Percentiles rank a stretch among this genome's conserved stretches.
Evolutionary conservation across 768 basidiomycete species (phyloP).

Genomic region (Coprinellus aureogranulatus): DNA sequence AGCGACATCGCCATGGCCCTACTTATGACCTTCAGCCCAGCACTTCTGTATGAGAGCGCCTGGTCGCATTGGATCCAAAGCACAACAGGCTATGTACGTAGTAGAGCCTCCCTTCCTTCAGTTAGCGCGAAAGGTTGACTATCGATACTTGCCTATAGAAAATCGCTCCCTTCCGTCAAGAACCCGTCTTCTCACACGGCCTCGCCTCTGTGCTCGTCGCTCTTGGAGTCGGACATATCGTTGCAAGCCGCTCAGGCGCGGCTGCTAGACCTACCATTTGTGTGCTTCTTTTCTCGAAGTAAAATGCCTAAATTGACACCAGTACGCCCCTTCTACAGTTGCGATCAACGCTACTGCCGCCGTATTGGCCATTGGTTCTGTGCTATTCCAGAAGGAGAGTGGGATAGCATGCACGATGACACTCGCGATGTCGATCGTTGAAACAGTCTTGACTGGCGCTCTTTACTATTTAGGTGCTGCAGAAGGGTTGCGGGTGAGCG

Average conservation of each 20-base stretch:
- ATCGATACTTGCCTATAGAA: no score
- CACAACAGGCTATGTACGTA: not conserved
- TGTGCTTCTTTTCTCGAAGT: no score
- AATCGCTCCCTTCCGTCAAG: not conserved
- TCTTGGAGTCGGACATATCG: not conserved
- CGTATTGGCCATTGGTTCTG: not conserved
- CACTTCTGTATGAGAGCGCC: not conserved
- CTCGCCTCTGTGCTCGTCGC: not conserved
- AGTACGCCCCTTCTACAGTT: no score
- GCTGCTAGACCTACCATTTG: not conserved
- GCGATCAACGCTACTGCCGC: not conserved
- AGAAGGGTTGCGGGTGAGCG: no score
- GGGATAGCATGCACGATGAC: slow-evolving; percentile 2
- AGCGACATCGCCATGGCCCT: not conserved
- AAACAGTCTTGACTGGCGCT: not conserved
- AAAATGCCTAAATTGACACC: no score
- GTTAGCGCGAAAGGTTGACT: no score
- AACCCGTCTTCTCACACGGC: not conserved
- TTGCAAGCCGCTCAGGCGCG: not conserved
- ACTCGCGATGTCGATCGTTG: not conserved
- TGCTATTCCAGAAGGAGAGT: not conserved
- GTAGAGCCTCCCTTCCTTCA: no score
- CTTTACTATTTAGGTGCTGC: not conserved
- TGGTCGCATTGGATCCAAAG: not conserved
- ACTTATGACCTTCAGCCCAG: not conserved